Base-by-base conservation (phyloP, 2,329 filamentous ascomycete genomes). In the Fusarium sublunatum region DNA sequence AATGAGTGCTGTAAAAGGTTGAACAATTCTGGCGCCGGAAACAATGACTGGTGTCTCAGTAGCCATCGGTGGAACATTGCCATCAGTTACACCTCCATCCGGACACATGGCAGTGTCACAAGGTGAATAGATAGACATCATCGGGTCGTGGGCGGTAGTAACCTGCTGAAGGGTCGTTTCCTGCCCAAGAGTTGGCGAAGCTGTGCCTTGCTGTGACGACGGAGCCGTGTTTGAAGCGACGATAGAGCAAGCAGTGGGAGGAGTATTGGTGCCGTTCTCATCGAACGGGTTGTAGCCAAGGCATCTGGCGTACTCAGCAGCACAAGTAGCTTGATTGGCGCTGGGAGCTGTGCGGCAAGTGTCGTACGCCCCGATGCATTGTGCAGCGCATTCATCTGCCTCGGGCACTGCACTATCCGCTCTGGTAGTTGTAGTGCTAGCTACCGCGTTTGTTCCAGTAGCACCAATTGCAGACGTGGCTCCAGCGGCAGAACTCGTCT, bases 261-360 rank as follows among this genome's bases (percentile, higher is more conserved):
- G 59, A 2, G 41, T 46, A 3, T 59, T 28, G 1, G 56, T 53
- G 9, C 56, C 53, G 4, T 38, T 29, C 19, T 29, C 15, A 4
- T 40, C 9, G 26, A 59, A 59, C 8, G 56, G 56, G 13, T 58
- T 59, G 9, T 59, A 53, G 0, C 54, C 56, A 4, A 59, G 46
- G 8, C 56, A 59, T 3, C 36, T 12, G 13, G 56, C 53, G 3
- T 42, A 59, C 22, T 45, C 6, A 2, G 46, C 40, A 2, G 56
- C 56, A 28, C 56, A 59, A 5, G 13, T 41, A 6, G 56, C 22
- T 22, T 40, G 45, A 12, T 59, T 59, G 11, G 56, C 56, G 2
- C 12, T 15, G 1, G 40, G 25, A 5, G 29, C 11, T 7, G 39
- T 58, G 3, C 56, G 56, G 6, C 56, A 59, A 1, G 8, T 28